These are phyloP conservation scores for Emydomyces testavorans DNA, from an alignment of 2,329 filamentous ascomycete genomes.

Conservation along the genomic window DNA sequence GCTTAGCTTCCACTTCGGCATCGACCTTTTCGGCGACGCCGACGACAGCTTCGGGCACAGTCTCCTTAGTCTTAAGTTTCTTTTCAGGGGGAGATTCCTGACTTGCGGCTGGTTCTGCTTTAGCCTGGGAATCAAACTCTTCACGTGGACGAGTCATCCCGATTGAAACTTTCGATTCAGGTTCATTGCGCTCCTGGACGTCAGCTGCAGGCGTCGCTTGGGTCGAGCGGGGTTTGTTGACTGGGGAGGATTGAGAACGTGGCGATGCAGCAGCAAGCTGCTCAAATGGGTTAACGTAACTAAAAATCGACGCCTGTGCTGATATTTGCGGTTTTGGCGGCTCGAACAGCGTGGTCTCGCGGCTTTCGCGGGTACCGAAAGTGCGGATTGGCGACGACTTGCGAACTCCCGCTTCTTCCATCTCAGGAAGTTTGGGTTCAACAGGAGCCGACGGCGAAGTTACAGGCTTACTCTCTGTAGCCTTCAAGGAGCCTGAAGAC, in stretches of 20 bases:
- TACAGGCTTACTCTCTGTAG: slow-evolving; percentile 21
- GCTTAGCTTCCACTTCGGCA: slow-evolving; percentile 53
- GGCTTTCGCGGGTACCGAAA: slow-evolving; percentile 23
- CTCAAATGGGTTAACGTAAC: slow-evolving; percentile 62
- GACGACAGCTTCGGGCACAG: slow-evolving; percentile 58
- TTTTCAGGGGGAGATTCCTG: slow-evolving; percentile 3
- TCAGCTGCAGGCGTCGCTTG: slow-evolving; percentile 28
- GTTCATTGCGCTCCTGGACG: slow-evolving; percentile 11
- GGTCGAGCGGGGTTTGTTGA: slow-evolving; percentile 28
- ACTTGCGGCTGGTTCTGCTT: background rate
- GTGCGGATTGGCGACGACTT: slow-evolving; percentile 24
- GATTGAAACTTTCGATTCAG: background rate
- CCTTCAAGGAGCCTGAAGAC: slow-evolving; percentile 15
- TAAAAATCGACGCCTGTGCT: slow-evolving; percentile 46
- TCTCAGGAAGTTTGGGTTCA: slow-evolving; percentile 11
- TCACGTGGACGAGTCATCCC: slow-evolving; percentile 8
- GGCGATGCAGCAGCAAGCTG: slow-evolving; percentile 56
- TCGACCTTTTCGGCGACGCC: slow-evolving; percentile 52
- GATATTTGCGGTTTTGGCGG: slow-evolving; percentile 27
- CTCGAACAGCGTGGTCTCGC: slow-evolving; percentile 29
- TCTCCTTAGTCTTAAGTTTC: slow-evolving; percentile 40
- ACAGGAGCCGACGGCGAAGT: slow-evolving; percentile 24
- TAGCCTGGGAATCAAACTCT: background rate
- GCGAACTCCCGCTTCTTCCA: slow-evolving; percentile 12
- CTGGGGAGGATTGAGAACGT: slow-evolving; percentile 34